Percentiles rank a stretch among this genome's conserved stretches.
Evolutionary conservation across 208 protist species (phyloP).

Genomic region (Chromosphaera perkinsii): DNA sequence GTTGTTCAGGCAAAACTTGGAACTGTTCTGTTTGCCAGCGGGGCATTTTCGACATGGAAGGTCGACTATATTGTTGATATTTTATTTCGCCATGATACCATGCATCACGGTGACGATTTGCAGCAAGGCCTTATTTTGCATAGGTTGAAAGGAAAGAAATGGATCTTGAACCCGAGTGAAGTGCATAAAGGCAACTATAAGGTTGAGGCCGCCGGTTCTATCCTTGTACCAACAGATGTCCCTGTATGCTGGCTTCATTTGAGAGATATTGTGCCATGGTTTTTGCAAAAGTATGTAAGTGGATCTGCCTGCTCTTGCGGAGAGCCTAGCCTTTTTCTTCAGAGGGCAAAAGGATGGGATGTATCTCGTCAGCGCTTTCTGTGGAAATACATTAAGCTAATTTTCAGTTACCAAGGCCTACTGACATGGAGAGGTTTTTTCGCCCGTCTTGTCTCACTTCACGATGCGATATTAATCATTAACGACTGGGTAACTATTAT

Average conservation of each 20-base stretch:
- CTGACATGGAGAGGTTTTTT: too few relatives aligned
- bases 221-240: conserved; percentile 19
- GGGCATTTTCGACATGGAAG: conserved; percentile 20
- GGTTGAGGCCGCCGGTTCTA: conserved; percentile 4
- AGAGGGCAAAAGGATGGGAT: too few relatives aligned
- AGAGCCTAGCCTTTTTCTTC: too few relatives aligned
- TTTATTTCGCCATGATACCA: conserved; percentile 21
- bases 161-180: neutral
- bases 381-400: too few relatives aligned
- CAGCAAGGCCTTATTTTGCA: conserved; percentile 21
- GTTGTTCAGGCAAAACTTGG: conserved; percentile 17
- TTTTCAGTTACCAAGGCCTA: too few relatives aligned
- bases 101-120: conserved; percentile 17
- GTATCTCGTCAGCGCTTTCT: too few relatives aligned
- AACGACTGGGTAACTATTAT: too few relatives aligned
- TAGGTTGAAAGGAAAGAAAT: conserved; percentile 1
- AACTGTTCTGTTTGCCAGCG: conserved; percentile 14
- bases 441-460: too few relatives aligned
- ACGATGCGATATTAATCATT: too few relatives aligned
- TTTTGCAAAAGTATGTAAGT: too few relatives aligned
- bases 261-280: too few relatives aligned
- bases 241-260: conserved; percentile 25
- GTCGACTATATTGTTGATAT: conserved; percentile 18
- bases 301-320: neutral
- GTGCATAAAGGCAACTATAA: conserved; percentile 3